Conservation (phyloP, 139 green algal genomes). For the Gonium pectorale region DNA sequence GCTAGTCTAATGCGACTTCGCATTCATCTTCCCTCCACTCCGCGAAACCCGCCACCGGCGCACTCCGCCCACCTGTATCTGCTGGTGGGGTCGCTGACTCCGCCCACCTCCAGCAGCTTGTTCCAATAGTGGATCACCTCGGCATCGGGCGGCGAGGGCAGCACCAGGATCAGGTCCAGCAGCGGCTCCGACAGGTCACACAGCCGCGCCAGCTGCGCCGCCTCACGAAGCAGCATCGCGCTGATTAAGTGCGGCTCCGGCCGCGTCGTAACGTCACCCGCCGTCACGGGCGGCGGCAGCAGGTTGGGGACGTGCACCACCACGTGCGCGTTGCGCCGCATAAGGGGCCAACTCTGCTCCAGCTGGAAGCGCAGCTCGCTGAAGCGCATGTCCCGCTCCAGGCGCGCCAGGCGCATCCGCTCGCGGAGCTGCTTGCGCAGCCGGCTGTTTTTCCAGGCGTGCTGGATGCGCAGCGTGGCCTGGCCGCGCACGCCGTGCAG, state of each 20-base stretch:
- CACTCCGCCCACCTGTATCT: conserved; percentile 44
- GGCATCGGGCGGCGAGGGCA: conserved; percentile 54
- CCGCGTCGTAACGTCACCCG: neutral
- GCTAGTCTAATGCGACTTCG: no score
- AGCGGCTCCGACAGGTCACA: conserved; percentile 70
- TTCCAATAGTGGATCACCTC: conserved; percentile 69
- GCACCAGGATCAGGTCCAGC: conserved; percentile 39
- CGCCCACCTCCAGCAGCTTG: conserved; percentile 72
- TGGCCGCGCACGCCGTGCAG: conserved; percentile 31
- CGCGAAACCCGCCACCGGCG: no score
- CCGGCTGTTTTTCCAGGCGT: conserved; percentile 50
- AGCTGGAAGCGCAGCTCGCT: conserved; percentile 47
- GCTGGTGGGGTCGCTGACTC: conserved; percentile 43
- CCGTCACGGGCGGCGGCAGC: conserved; percentile 25
- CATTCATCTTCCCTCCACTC: no score
- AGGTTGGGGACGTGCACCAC: conserved; percentile 72
- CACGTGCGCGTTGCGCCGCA: conserved; percentile 60
- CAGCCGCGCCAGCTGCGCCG: conserved; percentile 66
- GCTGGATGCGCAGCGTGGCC: conserved; percentile 59
- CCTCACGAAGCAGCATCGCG: conserved; percentile 54
- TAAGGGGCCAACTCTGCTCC: conserved; percentile 41
- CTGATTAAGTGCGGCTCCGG: conserved; percentile 34
- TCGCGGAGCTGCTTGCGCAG: conserved; percentile 45
- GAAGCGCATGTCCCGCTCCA: conserved; percentile 45
- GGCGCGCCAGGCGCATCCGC: conserved; percentile 40